Conservation (phyloP, 208 protist species). For the Herpetomonas samuelpessoai region DNA sequence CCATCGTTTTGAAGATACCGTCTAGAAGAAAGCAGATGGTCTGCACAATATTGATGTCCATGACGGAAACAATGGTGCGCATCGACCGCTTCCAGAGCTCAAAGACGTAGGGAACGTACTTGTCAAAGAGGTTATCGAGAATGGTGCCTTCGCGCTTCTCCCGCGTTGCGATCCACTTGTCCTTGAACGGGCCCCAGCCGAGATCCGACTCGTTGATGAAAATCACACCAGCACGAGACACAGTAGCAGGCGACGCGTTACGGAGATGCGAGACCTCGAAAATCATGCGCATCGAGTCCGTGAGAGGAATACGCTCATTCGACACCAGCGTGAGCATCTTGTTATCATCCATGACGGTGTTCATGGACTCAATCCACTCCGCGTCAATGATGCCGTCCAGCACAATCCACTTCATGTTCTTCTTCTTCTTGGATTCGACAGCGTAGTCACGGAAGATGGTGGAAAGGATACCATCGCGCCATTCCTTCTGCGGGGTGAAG, state of each 20-base stretch:
- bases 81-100: conserved; percentile 93
- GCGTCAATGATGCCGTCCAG: conserved; percentile 99
- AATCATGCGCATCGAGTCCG: conserved; percentile 97
- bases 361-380: conserved; percentile 99
- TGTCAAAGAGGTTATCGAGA: conserved; percentile 96
- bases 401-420: conserved; percentile 97
- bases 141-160: conserved; percentile 91
- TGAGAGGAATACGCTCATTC: conserved; percentile 98
- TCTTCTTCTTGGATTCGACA: conserved; percentile 94
- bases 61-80: conserved; percentile 82
- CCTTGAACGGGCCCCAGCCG: conserved; percentile 96
- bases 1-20: conserved; percentile 88
- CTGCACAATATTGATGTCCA: conserved; percentile 96
- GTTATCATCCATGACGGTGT: conserved; percentile 99
- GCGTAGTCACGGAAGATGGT: conserved; percentile 96
- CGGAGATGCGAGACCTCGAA: conserved; percentile 97
- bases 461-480: conserved; percentile 96
- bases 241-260: conserved; percentile 98
- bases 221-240: conserved; percentile 97
- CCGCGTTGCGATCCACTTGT: conserved; percentile 92
- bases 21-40: conserved; percentile 96
- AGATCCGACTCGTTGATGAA: conserved; percentile 98
- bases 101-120: conserved; percentile 95
- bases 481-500: conserved; percentile 96
- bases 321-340: conserved; percentile 98